A percentile compares a stretch with the other conserved stretches of the same genome.
These are phyloP conservation scores for Larix kaempferi DNA, from an alignment of 75 land plant genomes.

Conservation along the genomic window DNA sequence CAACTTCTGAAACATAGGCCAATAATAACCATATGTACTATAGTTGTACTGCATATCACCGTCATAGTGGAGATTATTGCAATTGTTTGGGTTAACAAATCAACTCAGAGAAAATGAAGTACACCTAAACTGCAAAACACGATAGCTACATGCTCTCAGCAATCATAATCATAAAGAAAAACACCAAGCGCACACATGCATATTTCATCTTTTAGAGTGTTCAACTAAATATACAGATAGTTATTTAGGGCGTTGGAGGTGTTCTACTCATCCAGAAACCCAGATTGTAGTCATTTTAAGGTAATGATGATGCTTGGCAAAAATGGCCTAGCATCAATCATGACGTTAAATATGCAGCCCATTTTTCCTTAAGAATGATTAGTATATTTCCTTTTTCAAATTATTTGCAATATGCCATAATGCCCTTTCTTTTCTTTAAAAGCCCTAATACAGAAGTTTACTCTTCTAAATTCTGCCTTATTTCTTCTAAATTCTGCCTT, in stretches of 20 bases:
- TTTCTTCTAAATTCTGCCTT: too few species aligned
- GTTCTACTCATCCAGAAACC: not conserved
- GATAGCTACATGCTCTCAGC: not conserved
- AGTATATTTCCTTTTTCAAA: too few species aligned
- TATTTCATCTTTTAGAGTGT: not conserved
- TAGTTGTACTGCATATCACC: not conserved
- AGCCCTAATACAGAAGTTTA: too few species aligned
- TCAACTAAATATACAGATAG: slow-evolving; percentile 2
- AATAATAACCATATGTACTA: not conserved
- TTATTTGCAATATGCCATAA: too few species aligned
- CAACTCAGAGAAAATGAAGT: not conserved
- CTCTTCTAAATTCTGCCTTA: too few species aligned
- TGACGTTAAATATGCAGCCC: too few species aligned
- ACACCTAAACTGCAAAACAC: not conserved
- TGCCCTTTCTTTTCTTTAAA: too few species aligned
- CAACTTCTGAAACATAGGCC: not conserved
- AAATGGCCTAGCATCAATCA: too few species aligned
- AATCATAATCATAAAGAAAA: not conserved
- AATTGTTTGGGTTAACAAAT: not conserved
- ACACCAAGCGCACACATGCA: not conserved
- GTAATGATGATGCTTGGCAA: not conserved
- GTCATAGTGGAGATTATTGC: not conserved
- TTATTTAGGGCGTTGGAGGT: not conserved
- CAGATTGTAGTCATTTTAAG: not conserved
- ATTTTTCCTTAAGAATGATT: too few species aligned